Conservation (phyloP, 768 basidiomycete species). For the Neoboletus brunneissimus region DNA sequence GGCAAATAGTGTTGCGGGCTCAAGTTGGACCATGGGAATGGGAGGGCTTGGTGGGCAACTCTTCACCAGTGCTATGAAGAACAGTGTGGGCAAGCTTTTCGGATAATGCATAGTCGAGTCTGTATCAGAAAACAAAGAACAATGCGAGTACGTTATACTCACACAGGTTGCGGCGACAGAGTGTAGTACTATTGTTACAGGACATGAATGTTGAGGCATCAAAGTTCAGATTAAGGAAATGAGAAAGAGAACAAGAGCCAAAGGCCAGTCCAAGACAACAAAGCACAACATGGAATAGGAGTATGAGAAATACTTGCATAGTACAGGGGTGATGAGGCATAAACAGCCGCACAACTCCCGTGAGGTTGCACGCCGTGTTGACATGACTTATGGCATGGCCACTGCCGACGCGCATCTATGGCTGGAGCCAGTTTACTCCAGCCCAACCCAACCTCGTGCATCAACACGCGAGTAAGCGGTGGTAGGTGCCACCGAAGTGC, state of each 20-base stretch:
- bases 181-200: slow-evolving; percentile 31
- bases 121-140: slow-evolving; percentile 9
- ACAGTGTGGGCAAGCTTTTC: slow-evolving; percentile 75
- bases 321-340: slow-evolving; percentile 16
- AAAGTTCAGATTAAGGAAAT: slow-evolving; percentile 12
- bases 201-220: slow-evolving; percentile 26
- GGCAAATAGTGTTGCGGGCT: slow-evolving; percentile 73
- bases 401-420: background rate
- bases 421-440: slow-evolving; percentile 34
- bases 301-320: slow-evolving; percentile 23
- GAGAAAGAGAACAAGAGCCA: background rate
- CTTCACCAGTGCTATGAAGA: slow-evolving; percentile 78
- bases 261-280: slow-evolving; percentile 22
- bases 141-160: slow-evolving; percentile 6
- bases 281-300: slow-evolving; percentile 23
- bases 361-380: slow-evolving; percentile 9
- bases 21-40: slow-evolving; percentile 67
- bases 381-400: slow-evolving; percentile 9
- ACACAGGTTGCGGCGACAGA: slow-evolving; percentile 11
- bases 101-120: slow-evolving; percentile 33
- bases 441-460: slow-evolving; percentile 73
- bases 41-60: slow-evolving; percentile 86
- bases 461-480: slow-evolving; percentile 83
- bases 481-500: slow-evolving; percentile 68
- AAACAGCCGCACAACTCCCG: slow-evolving; percentile 6